These are phyloP conservation scores for Escovopsis sp. DNA, from an alignment of 2,329 filamentous ascomycete genomes.

Conservation along the genomic window DNA sequence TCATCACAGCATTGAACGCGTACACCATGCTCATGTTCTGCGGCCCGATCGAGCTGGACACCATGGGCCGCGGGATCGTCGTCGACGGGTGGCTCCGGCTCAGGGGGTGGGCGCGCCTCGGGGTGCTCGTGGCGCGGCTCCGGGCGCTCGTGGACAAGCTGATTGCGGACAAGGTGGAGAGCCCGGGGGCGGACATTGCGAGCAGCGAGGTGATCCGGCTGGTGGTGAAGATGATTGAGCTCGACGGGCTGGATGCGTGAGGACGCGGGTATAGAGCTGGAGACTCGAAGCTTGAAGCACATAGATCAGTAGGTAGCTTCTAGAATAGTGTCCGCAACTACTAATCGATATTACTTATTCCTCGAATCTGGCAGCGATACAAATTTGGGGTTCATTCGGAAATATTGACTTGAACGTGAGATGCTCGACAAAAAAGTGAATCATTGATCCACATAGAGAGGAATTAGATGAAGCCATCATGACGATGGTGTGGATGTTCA, in stretches of 20 bases:
- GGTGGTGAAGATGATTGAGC: constrained; percentile 69
- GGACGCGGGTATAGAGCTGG: background rate
- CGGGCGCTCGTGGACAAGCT: constrained; percentile 77
- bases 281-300: background rate
- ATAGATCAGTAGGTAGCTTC: background rate
- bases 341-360: too few relatives aligned
- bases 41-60: constrained; percentile 74
- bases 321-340: too few relatives aligned
- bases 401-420: too few relatives aligned
- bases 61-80: constrained; percentile 68
- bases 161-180: constrained; percentile 67
- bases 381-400: too few relatives aligned
- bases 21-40: constrained; percentile 82
- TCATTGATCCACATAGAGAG: too few relatives aligned
- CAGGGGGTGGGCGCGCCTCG: constrained; percentile 87
- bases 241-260: constrained; percentile 66
- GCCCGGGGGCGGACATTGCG: constrained; percentile 45
- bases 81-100: constrained; percentile 84
- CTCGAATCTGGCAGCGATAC: background rate
- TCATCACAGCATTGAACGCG: constrained; percentile 60
- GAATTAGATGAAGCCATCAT: too few relatives aligned
- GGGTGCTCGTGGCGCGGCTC: constrained; percentile 71
- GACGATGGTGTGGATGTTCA: too few relatives aligned
- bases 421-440: too few relatives aligned
- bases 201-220: constrained; percentile 57